These are phyloP conservation scores for Phlegmacium glaucopus DNA, from an alignment of 768 basidiomycete species.

Conservation along the genomic window DNA sequence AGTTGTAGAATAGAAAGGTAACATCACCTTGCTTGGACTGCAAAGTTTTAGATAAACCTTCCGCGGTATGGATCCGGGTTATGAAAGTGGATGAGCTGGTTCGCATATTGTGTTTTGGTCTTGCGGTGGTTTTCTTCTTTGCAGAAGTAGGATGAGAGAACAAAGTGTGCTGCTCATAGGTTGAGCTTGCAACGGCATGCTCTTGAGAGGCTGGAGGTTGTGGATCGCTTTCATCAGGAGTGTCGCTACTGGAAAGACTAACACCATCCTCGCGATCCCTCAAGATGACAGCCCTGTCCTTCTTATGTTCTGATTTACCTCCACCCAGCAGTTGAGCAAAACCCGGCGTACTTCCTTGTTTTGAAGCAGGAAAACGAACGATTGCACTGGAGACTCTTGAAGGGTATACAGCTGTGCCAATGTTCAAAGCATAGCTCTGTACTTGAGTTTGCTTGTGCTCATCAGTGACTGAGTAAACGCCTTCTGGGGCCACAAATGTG, in stretches of 20 bases:
- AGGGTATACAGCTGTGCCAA: constrained; percentile 44
- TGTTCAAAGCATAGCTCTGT: constrained; percentile 36
- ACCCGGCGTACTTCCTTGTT: constrained; percentile 53
- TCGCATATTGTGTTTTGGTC: constrained; percentile 89
- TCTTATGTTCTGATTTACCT: constrained; percentile 63
- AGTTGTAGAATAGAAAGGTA: constrained; percentile 85
- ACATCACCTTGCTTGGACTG: constrained; percentile 81
- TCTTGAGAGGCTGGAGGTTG: constrained; percentile 39
- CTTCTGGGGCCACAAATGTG: constrained; percentile 86
- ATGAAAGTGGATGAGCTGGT: constrained; percentile 93
- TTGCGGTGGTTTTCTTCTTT: constrained; percentile 60
- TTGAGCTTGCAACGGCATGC: constrained; percentile 29
- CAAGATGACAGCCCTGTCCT: constrained; percentile 47
- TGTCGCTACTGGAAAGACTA: constrained; percentile 82
- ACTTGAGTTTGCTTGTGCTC: constrained; percentile 68
- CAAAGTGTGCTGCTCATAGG: constrained; percentile 49
- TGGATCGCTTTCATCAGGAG: constrained; percentile 56
- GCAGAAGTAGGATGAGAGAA: constrained; percentile 49
- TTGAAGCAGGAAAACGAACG: constrained; percentile 59
- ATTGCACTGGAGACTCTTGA: constrained; percentile 60
- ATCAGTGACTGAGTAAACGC: constrained; percentile 85
- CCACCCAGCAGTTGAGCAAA: constrained; percentile 68
- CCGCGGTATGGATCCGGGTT: constrained; percentile 76
- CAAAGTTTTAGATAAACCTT: constrained; percentile 69
- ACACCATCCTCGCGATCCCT: constrained; percentile 63